phyloP scores from a whole-genome alignment of 371 early-diverging fungal genomes.

The Globomyces sp. region DNA sequence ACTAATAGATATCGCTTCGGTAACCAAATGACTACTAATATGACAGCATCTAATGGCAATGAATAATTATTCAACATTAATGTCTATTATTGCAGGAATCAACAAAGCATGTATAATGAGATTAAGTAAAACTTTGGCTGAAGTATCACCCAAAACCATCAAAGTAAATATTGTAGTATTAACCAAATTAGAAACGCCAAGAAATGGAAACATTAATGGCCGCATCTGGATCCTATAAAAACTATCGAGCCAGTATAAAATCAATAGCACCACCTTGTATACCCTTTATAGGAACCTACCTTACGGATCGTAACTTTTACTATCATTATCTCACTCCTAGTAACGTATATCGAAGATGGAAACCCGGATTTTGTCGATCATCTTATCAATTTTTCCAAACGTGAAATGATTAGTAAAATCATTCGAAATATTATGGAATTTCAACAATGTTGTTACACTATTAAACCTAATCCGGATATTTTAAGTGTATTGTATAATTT shows the following conservation, averaged over 20 bases:
- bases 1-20: conserved; percentile 63
- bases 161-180: conserved; percentile 20
- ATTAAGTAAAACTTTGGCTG: conserved; percentile 57
- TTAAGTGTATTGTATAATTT: conserved; percentile 17
- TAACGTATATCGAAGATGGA: conserved; percentile 44
- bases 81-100: conserved; percentile 72
- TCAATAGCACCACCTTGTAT: conserved; percentile 55
- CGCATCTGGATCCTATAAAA: conserved; percentile 58
- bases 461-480: conserved; percentile 26
- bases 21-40: conserved; percentile 18
- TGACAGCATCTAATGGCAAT: conserved; percentile 48
- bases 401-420: conserved; percentile 30
- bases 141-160: conserved; percentile 47
- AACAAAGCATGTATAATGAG: conserved; percentile 64
- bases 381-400: conserved; percentile 39
- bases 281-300: conserved; percentile 49
- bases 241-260: conserved; percentile 61
- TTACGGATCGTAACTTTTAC: conserved; percentile 29
- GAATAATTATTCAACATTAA: conserved; percentile 67
- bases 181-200: conserved; percentile 44
- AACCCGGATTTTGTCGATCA: conserved; percentile 34
- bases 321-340: conserved; percentile 11
- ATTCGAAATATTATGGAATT: conserved; percentile 30
- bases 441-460: conserved; percentile 27
- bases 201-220: conserved; percentile 67